A percentile compares a stretch with the other conserved stretches of the same genome.
Conservation (phyloP, 345 rosid genomes). For the Crucihimalaya himalaica region DNA sequence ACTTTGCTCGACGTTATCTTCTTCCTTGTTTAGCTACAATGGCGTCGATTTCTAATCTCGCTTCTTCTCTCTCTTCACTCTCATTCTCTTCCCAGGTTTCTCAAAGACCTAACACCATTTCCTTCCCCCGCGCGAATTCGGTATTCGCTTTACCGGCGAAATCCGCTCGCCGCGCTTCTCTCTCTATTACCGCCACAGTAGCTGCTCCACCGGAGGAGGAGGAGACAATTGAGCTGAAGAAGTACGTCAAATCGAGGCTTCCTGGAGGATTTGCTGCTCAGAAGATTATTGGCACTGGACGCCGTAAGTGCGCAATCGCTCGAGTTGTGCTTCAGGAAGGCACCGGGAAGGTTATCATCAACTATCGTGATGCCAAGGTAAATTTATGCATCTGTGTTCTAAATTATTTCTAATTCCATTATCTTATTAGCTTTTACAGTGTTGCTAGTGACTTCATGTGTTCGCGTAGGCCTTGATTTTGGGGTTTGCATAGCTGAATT, state of each 20-base stretch:
- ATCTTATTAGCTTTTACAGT: not conserved
- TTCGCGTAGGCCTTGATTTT: constrained; percentile 9
- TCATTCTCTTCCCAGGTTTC: constrained; percentile 79
- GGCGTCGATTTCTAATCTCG: constrained; percentile 65
- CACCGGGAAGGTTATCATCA: constrained; percentile 78
- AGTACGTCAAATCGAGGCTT: constrained; percentile 78
- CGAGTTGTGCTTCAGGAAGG: constrained; percentile 96
- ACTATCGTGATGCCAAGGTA: constrained; percentile 88
- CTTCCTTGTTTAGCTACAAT: constrained; percentile 32
- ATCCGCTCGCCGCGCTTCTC: constrained; percentile 40
- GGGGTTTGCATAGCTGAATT: not conserved
- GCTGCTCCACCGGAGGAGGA: constrained; percentile 45
- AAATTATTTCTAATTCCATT: not conserved
- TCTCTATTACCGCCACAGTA: constrained; percentile 58
- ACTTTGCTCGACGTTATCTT: constrained; percentile 2
- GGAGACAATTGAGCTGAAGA: constrained; percentile 56
- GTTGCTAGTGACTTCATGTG: constrained; percentile 5
- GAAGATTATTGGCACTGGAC: constrained; percentile 81
- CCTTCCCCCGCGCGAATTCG: constrained; percentile 43
- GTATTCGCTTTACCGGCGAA: constrained; percentile 38
- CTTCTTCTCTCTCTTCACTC: constrained; percentile 72
- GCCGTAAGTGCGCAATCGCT: constrained; percentile 89
- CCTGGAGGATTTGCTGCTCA: constrained; percentile 97
- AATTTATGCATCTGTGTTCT: not conserved
- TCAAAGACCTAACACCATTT: constrained; percentile 44